phyloP scores from a whole-genome alignment of 768 basidiomycete genomes.

The Boletus subcaerulescens region DNA sequence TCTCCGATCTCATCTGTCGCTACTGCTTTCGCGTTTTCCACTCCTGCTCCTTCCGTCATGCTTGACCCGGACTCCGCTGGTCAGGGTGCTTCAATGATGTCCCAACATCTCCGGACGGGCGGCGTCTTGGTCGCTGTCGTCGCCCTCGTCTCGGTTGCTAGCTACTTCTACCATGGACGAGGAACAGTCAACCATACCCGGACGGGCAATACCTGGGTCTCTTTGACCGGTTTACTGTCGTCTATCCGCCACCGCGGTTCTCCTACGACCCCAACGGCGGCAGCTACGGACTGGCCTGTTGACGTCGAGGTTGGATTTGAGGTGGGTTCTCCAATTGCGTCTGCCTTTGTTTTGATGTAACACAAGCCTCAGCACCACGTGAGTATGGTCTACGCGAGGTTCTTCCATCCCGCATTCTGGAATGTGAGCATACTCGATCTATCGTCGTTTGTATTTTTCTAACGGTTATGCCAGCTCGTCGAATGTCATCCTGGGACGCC shows the following conservation, averaged over 20 bases:
- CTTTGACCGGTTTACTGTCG: constrained; percentile 5
- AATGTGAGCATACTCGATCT: constrained; percentile 4
- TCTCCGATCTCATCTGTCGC: not conserved
- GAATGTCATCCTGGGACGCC: constrained; percentile 14
- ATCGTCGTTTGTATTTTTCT: not conserved
- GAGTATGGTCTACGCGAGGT: constrained; percentile 20
- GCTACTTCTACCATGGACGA: constrained; percentile 17
- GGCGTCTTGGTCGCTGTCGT: constrained; percentile 11
- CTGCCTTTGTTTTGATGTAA: not conserved
- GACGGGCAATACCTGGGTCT: constrained; percentile 4
- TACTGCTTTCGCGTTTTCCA: constrained; percentile 1
- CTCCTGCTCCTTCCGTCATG: constrained; percentile 1
- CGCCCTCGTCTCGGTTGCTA: constrained; percentile 8
- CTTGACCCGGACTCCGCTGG: not conserved
- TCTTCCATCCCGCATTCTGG: constrained; percentile 23
- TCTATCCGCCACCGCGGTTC: constrained; percentile 3
- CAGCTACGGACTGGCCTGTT: not conserved
- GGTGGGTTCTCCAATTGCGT: not conserved
- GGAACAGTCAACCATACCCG: not conserved
- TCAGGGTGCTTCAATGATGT: not conserved
- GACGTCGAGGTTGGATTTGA: constrained; percentile 14
- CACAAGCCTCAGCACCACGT: constrained; percentile 4
- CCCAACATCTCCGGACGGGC: constrained; percentile 8
- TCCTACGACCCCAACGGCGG: not conserved
- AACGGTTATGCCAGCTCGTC: constrained; percentile 3